A percentile compares a stretch with the other conserved stretches of the same genome.
Conservation (phyloP, 2,329 filamentous ascomycete genomes). For the Didymella arachidicola region DNA sequence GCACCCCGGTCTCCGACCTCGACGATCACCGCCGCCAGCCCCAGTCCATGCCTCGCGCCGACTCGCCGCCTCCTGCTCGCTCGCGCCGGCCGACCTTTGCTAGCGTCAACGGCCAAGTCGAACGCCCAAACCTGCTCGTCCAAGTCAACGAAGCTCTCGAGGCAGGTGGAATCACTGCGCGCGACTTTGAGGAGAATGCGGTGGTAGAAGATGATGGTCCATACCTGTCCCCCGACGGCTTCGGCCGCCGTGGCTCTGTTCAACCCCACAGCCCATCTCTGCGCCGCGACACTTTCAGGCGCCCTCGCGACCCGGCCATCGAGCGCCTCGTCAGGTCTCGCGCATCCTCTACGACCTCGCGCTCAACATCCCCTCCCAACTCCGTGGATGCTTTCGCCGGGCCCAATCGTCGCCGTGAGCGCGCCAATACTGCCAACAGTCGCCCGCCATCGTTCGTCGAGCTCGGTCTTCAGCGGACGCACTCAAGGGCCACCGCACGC, state of each 20-base stretch:
- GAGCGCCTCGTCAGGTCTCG: conserved; percentile 53
- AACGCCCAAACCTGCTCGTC: conserved; percentile 55
- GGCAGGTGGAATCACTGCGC: conserved; percentile 58
- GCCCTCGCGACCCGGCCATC: conserved; percentile 47
- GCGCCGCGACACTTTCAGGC: conserved; percentile 55
- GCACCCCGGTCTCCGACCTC: conserved; percentile 78
- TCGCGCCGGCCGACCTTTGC: conserved; percentile 76
- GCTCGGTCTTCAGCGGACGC: conserved; percentile 71
- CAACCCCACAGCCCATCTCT: conserved; percentile 45
- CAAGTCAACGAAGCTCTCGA: conserved; percentile 57
- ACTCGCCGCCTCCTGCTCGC: conserved; percentile 59
- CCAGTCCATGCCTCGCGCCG: conserved; percentile 65
- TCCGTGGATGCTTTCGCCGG: conserved; percentile 98
- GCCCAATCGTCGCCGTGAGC: conserved; percentile 82
- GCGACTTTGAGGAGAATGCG: conserved; percentile 91
- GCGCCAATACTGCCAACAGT: conserved; percentile 72
- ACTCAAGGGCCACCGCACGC: conserved; percentile 72
- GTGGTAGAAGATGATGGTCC: conserved; percentile 74
- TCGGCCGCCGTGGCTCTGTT: conserved; percentile 58
- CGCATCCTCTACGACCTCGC: conserved; percentile 62
- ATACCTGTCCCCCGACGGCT: conserved; percentile 54
- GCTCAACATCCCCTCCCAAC: conserved; percentile 87
- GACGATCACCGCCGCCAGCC: conserved; percentile 84
- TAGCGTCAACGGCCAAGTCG: conserved; percentile 61
- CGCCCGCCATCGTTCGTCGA: conserved; percentile 60